Evolutionary conservation across 352 stramenopile genomes (phyloP).

Genomic region (Pythium rhizo-oryzae): DNA sequence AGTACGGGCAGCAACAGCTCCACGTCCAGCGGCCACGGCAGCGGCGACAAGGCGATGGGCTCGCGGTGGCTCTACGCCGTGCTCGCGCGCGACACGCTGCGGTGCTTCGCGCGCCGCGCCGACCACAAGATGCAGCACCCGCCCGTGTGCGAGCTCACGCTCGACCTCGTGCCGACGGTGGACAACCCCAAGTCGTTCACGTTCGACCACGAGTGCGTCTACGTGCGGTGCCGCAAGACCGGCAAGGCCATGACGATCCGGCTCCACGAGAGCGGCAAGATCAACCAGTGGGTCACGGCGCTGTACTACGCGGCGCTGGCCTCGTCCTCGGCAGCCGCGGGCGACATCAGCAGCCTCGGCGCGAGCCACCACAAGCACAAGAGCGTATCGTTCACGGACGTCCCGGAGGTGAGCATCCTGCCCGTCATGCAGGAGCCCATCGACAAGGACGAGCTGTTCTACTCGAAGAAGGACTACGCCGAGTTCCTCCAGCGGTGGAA

Average conservation of each 20-base stretch:
- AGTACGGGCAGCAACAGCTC: slow-evolving; percentile 27
- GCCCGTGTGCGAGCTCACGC: slow-evolving; percentile 28
- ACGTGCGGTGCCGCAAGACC: slow-evolving; percentile 25
- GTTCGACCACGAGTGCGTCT: slow-evolving; percentile 35
- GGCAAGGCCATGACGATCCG: slow-evolving; percentile 28
- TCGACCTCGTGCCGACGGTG: slow-evolving; percentile 25
- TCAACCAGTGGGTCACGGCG: slow-evolving; percentile 37
- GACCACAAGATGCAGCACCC: slow-evolving; percentile 33
- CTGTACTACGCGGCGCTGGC: slow-evolving; percentile 33
- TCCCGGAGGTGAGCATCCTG: slow-evolving; percentile 30
- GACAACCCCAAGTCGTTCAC: slow-evolving; percentile 30
- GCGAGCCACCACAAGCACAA: slow-evolving; percentile 25
- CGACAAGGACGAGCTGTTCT: slow-evolving; percentile 36
- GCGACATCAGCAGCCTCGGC: neutral
- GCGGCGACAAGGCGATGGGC: slow-evolving; percentile 12
- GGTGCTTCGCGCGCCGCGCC: slow-evolving; percentile 30
- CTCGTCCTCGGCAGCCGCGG: slow-evolving; percentile 1
- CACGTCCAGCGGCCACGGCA: neutral
- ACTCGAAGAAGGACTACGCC: slow-evolving; percentile 36
- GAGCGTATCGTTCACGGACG: slow-evolving; percentile 34
- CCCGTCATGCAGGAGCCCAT: slow-evolving; percentile 23
- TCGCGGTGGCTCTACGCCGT: slow-evolving; percentile 36
- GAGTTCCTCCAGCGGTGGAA: slow-evolving; percentile 35
- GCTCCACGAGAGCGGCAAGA: slow-evolving; percentile 32
- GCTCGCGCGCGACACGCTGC: slow-evolving; percentile 28